phyloP scores from a whole-genome alignment of 1,284 basidiomycete species.

The Athelia sp. region DNA sequence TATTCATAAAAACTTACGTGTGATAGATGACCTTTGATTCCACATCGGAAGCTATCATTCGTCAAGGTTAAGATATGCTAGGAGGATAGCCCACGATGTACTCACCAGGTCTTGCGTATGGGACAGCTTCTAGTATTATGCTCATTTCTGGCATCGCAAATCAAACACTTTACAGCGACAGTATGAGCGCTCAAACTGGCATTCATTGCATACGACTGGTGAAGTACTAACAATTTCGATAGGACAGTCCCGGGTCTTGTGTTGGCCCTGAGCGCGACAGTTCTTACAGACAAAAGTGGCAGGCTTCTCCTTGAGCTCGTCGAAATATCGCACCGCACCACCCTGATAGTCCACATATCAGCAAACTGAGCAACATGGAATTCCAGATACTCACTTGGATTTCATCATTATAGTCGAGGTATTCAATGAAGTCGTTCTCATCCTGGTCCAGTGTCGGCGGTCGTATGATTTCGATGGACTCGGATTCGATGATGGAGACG shows the following conservation, averaged over 20 bases:
- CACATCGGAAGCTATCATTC: conserved; percentile 57
- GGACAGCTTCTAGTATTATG: conserved; percentile 83
- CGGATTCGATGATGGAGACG: conserved; percentile 46
- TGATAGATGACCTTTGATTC: conserved; percentile 82
- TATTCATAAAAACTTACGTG: conserved; percentile 53
- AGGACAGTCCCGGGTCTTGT: conserved; percentile 59
- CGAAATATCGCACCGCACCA: conserved; percentile 59
- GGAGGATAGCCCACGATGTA: background rate
- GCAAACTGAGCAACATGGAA: background rate
- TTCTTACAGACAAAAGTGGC: conserved; percentile 60
- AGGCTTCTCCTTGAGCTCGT: conserved; percentile 37
- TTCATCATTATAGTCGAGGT: conserved; percentile 64
- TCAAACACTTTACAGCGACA: conserved; percentile 66
- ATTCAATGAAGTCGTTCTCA: conserved; percentile 63
- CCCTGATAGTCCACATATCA: conserved; percentile 15
- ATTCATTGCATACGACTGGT: conserved; percentile 5
- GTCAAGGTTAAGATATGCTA: background rate
- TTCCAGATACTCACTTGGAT: conserved; percentile 35
- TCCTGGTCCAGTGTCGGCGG: conserved; percentile 31
- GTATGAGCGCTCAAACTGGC: conserved; percentile 5
- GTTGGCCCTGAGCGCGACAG: conserved; percentile 66
- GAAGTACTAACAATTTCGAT: conserved; percentile 54
- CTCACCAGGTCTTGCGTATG: conserved; percentile 68
- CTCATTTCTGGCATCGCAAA: conserved; percentile 83
- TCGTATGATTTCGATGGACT: conserved; percentile 40